Evolutionary conservation across 2,329 filamentous ascomycete genomes (phyloP).

Genomic region (Apiospora kogelbergensis): DNA sequence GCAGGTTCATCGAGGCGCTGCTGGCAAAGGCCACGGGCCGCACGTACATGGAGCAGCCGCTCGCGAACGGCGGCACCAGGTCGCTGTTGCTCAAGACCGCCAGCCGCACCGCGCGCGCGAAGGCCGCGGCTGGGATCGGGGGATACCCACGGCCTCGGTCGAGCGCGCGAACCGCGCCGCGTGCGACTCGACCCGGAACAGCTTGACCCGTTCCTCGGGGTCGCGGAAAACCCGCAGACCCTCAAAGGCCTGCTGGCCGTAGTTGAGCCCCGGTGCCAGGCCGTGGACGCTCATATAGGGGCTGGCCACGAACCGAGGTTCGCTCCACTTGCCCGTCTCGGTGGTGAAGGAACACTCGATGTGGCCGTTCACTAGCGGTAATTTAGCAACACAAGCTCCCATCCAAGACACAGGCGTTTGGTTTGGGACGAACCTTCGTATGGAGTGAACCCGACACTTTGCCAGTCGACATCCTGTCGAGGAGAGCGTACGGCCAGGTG

Average conservation of each 20-base stretch:
- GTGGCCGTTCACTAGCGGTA: neutral
- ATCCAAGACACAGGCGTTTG: no score
- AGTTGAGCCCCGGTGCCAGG: neutral
- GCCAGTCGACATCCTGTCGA: no score
- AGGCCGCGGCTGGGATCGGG: slow-evolving; percentile 58
- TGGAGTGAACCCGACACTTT: no score
- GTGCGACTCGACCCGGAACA: slow-evolving; percentile 65
- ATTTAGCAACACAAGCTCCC: no score
- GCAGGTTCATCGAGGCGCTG: slow-evolving; percentile 60
- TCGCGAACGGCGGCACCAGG: slow-evolving; percentile 64
- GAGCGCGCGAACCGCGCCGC: slow-evolving; percentile 63
- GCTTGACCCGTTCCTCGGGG: slow-evolving; percentile 45
- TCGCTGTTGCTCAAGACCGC: slow-evolving; percentile 66
- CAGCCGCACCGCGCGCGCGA: slow-evolving; percentile 56
- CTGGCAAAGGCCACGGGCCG: slow-evolving; percentile 65
- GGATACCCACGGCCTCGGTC: slow-evolving; percentile 62
- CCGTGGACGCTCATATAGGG: neutral
- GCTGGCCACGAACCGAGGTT: neutral
- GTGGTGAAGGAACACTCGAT: neutral
- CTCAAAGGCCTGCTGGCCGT: slow-evolving; percentile 2
- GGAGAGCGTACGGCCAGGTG: no score
- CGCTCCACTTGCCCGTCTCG: neutral
- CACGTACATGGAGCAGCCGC: slow-evolving; percentile 66
- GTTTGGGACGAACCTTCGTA: no score
- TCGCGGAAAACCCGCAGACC: neutral